Conservation (phyloP, 2,329 filamentous ascomycete species). For the Pseudogymnoascus sp. region DNA sequence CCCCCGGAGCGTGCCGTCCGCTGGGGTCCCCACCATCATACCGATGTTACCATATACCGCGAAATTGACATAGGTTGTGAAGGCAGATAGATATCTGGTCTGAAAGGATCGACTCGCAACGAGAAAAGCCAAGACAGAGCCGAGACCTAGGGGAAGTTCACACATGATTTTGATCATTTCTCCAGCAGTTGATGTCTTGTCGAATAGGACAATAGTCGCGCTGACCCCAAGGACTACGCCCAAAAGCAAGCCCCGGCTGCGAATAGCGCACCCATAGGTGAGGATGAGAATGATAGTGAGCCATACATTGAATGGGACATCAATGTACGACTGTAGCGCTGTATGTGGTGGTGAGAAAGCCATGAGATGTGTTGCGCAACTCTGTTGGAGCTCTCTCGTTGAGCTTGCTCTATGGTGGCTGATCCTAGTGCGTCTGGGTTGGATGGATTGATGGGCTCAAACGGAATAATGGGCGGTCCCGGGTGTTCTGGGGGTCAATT, state of each 20-base stretch:
- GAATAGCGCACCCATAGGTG: slow-evolving; percentile 20
- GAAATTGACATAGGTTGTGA: slow-evolving; percentile 22
- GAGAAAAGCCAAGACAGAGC: slow-evolving; percentile 16
- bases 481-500: neutral
- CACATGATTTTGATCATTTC: slow-evolving; percentile 17
- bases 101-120: slow-evolving; percentile 19
- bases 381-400: neutral
- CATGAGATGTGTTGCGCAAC: slow-evolving; percentile 11
- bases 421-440: neutral
- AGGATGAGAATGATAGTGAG: slow-evolving; percentile 20
- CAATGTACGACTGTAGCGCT: slow-evolving; percentile 18
- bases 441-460: neutral
- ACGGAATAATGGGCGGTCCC: neutral
- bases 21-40: slow-evolving; percentile 20
- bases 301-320: slow-evolving; percentile 22
- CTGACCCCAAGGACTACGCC: slow-evolving; percentile 13
- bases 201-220: slow-evolving; percentile 15
- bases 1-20: slow-evolving; percentile 21
- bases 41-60: slow-evolving; percentile 22
- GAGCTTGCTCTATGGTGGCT: neutral
- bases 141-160: slow-evolving; percentile 16
- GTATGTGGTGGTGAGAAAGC: slow-evolving; percentile 12
- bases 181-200: slow-evolving; percentile 16
- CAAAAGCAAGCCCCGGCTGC: slow-evolving; percentile 17
- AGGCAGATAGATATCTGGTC: slow-evolving; percentile 18